phyloP scores from a whole-genome alignment of 2,329 filamentous ascomycete species.

The Annulohypoxylon truncatum region DNA sequence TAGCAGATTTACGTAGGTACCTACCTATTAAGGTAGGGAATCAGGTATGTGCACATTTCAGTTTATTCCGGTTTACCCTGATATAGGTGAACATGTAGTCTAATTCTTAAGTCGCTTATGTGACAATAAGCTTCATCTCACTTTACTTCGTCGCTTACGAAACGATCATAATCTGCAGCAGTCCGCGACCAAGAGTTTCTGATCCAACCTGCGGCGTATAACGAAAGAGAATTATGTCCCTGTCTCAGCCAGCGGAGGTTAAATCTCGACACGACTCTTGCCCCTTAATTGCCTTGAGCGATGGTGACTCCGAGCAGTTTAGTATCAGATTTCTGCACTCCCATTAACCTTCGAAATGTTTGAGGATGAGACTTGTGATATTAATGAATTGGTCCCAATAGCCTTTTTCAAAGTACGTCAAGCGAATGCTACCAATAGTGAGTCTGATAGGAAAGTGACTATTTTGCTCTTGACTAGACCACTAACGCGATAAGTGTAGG shows the following conservation, averaged over 20 bases:
- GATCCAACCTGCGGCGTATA: constrained; percentile 15
- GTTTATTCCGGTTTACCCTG: background rate
- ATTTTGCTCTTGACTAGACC: background rate
- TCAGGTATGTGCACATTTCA: background rate
- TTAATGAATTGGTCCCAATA: background rate
- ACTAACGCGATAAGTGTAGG: background rate
- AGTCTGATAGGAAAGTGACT: background rate
- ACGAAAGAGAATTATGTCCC: constrained; percentile 6
- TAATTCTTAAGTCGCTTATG: background rate
- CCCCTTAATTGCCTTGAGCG: background rate
- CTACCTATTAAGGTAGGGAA: too few relatives aligned
- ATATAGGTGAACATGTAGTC: background rate
- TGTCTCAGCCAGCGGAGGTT: constrained; percentile 9
- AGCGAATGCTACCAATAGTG: background rate
- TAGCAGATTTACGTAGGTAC: background rate
- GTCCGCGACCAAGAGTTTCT: constrained; percentile 8
- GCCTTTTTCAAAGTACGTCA: background rate
- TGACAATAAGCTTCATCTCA: constrained; percentile 14
- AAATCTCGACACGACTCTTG: background rate
- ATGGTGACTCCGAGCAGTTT: background rate
- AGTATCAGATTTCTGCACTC: background rate
- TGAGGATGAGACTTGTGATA: background rate
- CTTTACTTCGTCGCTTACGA: constrained; percentile 16
- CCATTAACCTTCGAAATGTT: background rate
- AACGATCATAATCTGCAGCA: constrained; percentile 1